Evolutionary conservation across 2,329 filamentous ascomycete species (phyloP), one percentile per base, ranked within the genome.

Genomic region (Cercospora janseana): DNA sequence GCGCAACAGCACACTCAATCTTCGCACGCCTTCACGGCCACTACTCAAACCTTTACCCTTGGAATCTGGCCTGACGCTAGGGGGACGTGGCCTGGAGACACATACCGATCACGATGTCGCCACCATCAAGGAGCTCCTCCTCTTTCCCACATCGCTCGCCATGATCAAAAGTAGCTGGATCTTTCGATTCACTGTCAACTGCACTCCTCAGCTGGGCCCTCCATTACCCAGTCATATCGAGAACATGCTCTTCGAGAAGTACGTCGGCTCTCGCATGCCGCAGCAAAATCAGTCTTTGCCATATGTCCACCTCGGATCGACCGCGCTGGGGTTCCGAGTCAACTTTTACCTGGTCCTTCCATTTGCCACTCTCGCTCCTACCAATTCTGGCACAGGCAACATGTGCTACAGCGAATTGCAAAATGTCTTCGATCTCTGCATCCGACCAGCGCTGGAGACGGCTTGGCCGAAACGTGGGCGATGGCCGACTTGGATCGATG

Each of bases 261-360:
- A 54, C 43, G 20, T 59, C 18, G 55, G 48, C 20, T 28, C 47
- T 2, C 46, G 48, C 5, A 48, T 52, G 15, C 41, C 48, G 5
- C 56, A 52, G 7, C 46, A 51, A 24, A 49, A 52, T 8, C 52
- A 55, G 13, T 42, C 37, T n/a, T 43, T 59, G 28, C 57, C 57
- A 1, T 59, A 59, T 46, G 43, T 58, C 16, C 57, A 59, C 29
- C 44, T 59, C 16, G 57, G 57, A 27, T 50, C 49, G 13, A 59
- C 57, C 5, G 54, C 55, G 6, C 49, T 59, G 23, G 52, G 49
- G 29, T 57, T 59, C 26, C 52, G 47, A 15, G 20, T 59, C n/a
- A 50, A 59, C 44, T 59, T 59, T 37, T 57, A 57, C 45, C 52
- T 59, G 18, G 37, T 59, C 37, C 52, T 59, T 2, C 57, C 57